Conservation (phyloP, 2,329 filamentous ascomycete genomes). For the Monilinia fructicola region DNA sequence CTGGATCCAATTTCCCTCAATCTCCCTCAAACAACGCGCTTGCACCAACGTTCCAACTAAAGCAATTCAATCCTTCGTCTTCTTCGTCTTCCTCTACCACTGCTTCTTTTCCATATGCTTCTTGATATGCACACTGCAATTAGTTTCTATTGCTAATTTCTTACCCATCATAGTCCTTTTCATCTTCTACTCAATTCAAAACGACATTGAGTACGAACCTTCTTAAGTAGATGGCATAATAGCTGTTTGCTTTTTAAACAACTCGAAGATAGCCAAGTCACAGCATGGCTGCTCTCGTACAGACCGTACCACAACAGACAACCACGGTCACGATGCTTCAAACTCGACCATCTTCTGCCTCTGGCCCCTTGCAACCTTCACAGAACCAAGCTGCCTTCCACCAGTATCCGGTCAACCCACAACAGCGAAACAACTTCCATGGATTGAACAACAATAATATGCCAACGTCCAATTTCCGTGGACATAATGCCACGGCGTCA, state of each 20-base stretch:
- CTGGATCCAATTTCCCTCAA: slow-evolving; percentile 20
- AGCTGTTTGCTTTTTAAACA: slow-evolving; percentile 34
- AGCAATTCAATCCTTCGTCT: neutral
- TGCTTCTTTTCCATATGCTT: too few relatives aligned
- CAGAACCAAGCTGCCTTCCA: slow-evolving; percentile 42
- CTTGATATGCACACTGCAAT: neutral
- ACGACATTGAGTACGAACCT: slow-evolving; percentile 24
- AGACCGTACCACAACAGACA: slow-evolving; percentile 75
- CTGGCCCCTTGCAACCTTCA: slow-evolving; percentile 48
- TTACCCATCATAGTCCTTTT: slow-evolving; percentile 24
- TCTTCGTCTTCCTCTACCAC: slow-evolving; percentile 20
- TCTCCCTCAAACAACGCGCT: slow-evolving; percentile 26
- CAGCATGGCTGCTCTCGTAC: slow-evolving; percentile 82
- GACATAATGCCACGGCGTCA: slow-evolving; percentile 51
- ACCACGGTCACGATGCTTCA: slow-evolving; percentile 74
- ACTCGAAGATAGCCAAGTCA: slow-evolving; percentile 30
- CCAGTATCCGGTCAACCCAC: slow-evolving; percentile 49
- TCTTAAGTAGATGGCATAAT: slow-evolving; percentile 28
- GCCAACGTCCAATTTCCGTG: slow-evolving; percentile 52
- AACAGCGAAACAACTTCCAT: slow-evolving; percentile 54
- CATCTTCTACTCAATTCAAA: slow-evolving; percentile 14
- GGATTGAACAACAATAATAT: slow-evolving; percentile 50
- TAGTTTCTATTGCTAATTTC: slow-evolving; percentile 19
- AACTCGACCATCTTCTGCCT: slow-evolving; percentile 65
- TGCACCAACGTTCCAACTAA: slow-evolving; percentile 2